These are phyloP conservation scores for Cordyceps pruinosa DNA, from an alignment of 2,329 filamentous ascomycete species.

Conservation along the genomic window DNA sequence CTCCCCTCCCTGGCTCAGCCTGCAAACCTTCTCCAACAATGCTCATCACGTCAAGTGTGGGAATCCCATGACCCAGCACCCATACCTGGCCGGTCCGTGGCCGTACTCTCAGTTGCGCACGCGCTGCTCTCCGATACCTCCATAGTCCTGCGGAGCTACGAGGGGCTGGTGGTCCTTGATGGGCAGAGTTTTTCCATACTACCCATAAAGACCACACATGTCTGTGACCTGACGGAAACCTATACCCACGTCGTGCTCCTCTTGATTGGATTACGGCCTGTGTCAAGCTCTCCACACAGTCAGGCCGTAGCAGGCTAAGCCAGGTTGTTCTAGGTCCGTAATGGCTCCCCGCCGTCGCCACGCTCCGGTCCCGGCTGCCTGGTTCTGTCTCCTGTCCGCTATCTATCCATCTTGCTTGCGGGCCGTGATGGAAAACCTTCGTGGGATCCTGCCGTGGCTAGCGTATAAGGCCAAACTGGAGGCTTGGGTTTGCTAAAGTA, in stretches of 20 bases:
- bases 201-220: not conserved
- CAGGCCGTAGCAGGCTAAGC: not conserved
- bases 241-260: not conserved
- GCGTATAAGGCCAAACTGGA: too few relatives aligned
- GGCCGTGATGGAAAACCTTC: not conserved
- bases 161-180: conserved; percentile 2
- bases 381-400: not conserved
- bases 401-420: not conserved
- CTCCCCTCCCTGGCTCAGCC: not conserved
- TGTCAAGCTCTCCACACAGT: not conserved
- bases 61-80: conserved; percentile 8
- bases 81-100: not conserved
- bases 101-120: not conserved
- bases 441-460: not conserved
- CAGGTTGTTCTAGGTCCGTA: not conserved
- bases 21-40: conserved; percentile 2
- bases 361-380: conserved; percentile 8
- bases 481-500: too few relatives aligned
- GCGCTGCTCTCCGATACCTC: not conserved
- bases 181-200: not conserved
- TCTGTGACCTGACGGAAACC: conserved; percentile 9
- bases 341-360: not conserved
- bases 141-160: not conserved
- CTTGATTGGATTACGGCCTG: not conserved
- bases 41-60: conserved; percentile 2